Evolutionary conservation across 768 basidiomycete genomes (phyloP), one percentile per base, ranked within the genome.

Genomic region (Rhizopogon salebrosus): DNA sequence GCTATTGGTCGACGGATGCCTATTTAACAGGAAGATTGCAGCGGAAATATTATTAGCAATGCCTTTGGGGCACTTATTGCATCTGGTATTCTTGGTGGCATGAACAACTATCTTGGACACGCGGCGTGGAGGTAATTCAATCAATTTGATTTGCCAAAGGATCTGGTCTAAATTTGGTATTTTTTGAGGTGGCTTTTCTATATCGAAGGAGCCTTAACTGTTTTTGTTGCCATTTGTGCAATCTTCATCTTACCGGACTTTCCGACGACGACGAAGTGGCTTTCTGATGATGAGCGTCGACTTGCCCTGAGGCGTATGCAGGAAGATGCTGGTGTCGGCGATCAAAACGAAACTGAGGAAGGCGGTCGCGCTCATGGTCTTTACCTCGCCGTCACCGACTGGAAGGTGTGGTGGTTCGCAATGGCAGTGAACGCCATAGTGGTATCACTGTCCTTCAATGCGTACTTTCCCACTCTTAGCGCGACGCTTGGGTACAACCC

Each of bases 331-430:
- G 83, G 82, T 20, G 72, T 82, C n/a, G 75, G 76, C 11, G 81
- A 84, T 53, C 71, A 79, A 38, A 69, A 69, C 27, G 72, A 80
- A 55, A 76, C 73, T 3, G 77, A 80, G 55, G 54, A 52, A 11
- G 54, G 67, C 11, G 73, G 71, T 6, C 69, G 49, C 37, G 57
- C 68, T 10, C 64, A 71, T 31, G 87, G 87, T 7, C 61, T 91
- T 7, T 59, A 68, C 29, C 65, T 85, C 56, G 86, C 87, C n/a
- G 37, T 89, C 53, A 75, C 72, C 22, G 91, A 93, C 62, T 83
- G 84, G 86, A 87, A 82, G 66, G 86, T 93, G 35, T 93, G 88
- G 85, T 84, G 80, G 78, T 75, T 93, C 41, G 77, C 87, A 16
- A 54, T 89, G 24, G 77, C 83, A 11, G 40, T 56, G 51, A n/a